A percentile compares a stretch with the other conserved stretches of the same genome.
These are phyloP conservation scores for Penicillium cinerascens DNA, from an alignment of 495 filamentous ascomycete genomes.

Conservation along the genomic window DNA sequence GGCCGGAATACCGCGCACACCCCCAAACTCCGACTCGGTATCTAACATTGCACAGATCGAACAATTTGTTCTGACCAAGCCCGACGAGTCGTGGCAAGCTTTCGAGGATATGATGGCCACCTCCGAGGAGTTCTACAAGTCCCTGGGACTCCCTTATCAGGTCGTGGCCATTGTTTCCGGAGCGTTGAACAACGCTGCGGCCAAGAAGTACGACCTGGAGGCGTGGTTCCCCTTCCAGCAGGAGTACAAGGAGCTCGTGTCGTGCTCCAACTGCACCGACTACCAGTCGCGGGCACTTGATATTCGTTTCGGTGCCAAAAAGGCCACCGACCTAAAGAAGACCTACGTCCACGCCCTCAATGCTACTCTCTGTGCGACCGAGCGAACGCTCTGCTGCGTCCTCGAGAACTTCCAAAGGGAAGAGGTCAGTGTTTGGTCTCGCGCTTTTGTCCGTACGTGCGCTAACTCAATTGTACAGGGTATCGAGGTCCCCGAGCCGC, in stretches of 20 bases:
- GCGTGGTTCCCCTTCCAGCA: constrained; percentile 96
- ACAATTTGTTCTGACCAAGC: constrained; percentile 91
- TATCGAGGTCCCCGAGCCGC: constrained; percentile 76
- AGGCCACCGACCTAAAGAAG: constrained; percentile 76
- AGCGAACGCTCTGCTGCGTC: constrained; percentile 88
- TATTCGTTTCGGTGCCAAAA: constrained; percentile 78
- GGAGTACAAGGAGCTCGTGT: constrained; percentile 97
- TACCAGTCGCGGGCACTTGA: constrained; percentile 88
- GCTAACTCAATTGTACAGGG: constrained; percentile 49
- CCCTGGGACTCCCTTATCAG: constrained; percentile 81
- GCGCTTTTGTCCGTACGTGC: background rate
- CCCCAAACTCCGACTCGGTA: background rate
- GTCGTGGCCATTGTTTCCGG: constrained; percentile 92
- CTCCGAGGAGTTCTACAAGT: constrained; percentile 93
- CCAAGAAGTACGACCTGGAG: constrained; percentile 95
- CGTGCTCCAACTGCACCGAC: constrained; percentile 93
- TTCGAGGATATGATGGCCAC: constrained; percentile 89
- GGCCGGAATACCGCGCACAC: background rate
- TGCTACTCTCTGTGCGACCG: constrained; percentile 87
- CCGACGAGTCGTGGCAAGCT: constrained; percentile 89
- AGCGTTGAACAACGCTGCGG: constrained; percentile 86
- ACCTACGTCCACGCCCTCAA: constrained; percentile 94
- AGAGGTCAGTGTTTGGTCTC: constrained; percentile 51
- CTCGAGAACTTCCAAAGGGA: constrained; percentile 96
- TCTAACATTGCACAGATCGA: constrained; percentile 55